phyloP scores from a whole-genome alignment of 768 basidiomycete genomes.

The Suillus weaverae region DNA sequence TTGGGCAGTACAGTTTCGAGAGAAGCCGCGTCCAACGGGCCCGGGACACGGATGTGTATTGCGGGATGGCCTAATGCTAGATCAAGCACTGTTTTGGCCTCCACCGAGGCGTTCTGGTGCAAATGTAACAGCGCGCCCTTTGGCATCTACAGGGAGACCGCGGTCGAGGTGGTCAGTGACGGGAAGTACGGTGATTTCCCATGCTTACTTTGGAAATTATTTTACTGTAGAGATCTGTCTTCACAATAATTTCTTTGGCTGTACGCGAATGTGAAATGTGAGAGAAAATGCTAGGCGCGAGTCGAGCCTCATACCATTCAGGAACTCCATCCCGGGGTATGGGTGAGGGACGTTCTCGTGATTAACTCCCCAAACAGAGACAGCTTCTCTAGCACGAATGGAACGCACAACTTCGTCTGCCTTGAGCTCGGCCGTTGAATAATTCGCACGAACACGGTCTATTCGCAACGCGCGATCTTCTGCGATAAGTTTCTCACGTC shows the following conservation, averaged over 20 bases:
- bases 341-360: constrained; percentile 52
- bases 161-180: background rate
- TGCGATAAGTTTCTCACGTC: constrained; percentile 31
- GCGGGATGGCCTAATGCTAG: constrained; percentile 39
- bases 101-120: constrained; percentile 45
- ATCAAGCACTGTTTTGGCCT: constrained; percentile 33
- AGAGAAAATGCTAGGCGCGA: background rate
- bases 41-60: constrained; percentile 37
- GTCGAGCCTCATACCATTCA: constrained; percentile 48
- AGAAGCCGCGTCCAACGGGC: constrained; percentile 23
- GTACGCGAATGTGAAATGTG: constrained; percentile 6
- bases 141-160: constrained; percentile 38
- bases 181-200: background rate
- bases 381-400: constrained; percentile 53
- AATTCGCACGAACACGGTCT: constrained; percentile 35
- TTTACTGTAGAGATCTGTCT: constrained; percentile 38
- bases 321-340: constrained; percentile 76
- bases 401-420: constrained; percentile 58
- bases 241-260: constrained; percentile 36
- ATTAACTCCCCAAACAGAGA: constrained; percentile 57
- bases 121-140: constrained; percentile 48
- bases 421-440: constrained; percentile 42
- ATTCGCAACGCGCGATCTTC: constrained; percentile 51
- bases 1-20: constrained; percentile 32
- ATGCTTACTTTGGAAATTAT: constrained; percentile 36